These are phyloP conservation scores for Xanthoconium separans DNA, from an alignment of 1,284 basidiomycete species.

Conservation along the genomic window DNA sequence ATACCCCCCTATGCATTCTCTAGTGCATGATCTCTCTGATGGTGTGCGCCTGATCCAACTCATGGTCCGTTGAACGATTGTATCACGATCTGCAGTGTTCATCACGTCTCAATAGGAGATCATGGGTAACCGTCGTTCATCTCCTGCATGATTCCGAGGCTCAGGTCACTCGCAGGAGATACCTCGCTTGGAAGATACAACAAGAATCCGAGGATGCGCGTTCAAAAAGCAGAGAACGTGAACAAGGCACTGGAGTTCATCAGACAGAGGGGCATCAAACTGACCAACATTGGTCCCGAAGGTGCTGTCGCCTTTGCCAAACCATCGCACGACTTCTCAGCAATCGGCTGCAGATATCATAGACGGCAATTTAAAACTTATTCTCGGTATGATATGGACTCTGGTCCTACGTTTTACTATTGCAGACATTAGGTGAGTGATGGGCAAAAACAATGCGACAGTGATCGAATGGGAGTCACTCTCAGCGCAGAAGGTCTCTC, in stretches of 20 bases:
- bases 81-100: background rate
- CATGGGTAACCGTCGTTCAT: slow-evolving; percentile 62
- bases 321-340: background rate
- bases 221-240: slow-evolving; percentile 98
- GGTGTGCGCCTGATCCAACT: slow-evolving; percentile 93
- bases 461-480: slow-evolving; percentile 21
- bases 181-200: slow-evolving; percentile 91
- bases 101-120: slow-evolving; percentile 65
- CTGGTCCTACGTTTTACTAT: slow-evolving; percentile 97
- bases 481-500: slow-evolving; percentile 92
- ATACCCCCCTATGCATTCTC: slow-evolving; percentile 87
- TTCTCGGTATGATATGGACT: slow-evolving; percentile 99
- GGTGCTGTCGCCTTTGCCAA: slow-evolving; percentile 43
- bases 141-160: slow-evolving; percentile 1
- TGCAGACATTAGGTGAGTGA: slow-evolving; percentile 87
- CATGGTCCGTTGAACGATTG: slow-evolving; percentile 56
- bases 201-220: slow-evolving; percentile 83
- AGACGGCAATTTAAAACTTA: slow-evolving; percentile 96
- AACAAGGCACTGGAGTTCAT: slow-evolving; percentile 97
- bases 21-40: slow-evolving; percentile 90
- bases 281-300: slow-evolving; percentile 97
- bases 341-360: slow-evolving; percentile 75
- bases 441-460: background rate
- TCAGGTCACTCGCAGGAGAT: slow-evolving; percentile 58
- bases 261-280: slow-evolving; percentile 88